Evolutionary conservation across 148 eudicot genomes (phyloP).

Genomic region (Selenicereus undatus): DNA sequence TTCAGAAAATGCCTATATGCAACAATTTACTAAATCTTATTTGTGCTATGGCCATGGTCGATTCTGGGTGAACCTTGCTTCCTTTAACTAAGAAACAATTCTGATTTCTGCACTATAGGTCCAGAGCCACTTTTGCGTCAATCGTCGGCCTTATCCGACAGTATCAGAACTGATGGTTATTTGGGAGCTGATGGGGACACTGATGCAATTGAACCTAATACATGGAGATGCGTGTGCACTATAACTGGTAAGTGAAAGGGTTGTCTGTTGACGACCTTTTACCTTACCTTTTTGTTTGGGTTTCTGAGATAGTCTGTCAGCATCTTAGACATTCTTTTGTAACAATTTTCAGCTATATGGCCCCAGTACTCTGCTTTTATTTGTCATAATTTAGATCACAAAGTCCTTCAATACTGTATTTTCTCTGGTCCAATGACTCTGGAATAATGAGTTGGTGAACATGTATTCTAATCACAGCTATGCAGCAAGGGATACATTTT

Average conservation of each 20-base stretch:
- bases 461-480: no score
- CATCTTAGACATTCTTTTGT: background rate
- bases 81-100: background rate
- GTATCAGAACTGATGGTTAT: constrained; percentile 41
- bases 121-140: constrained; percentile 77
- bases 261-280: background rate
- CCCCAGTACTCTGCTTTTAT: background rate
- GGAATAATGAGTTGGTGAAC: no score
- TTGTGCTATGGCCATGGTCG: background rate
- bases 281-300: no score
- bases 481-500: no score
- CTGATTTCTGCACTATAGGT: constrained; percentile 31
- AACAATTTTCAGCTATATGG: constrained; percentile 3
- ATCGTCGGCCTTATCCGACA: constrained; percentile 47
- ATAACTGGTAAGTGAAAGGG: constrained; percentile 49
- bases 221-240: constrained; percentile 86
- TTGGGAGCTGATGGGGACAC: constrained; percentile 63
- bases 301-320: background rate
- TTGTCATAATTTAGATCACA: no score
- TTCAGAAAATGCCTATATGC: background rate
- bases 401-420: no score
- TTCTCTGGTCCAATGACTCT: no score
- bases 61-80: background rate
- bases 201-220: constrained; percentile 82
- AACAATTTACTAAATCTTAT: background rate